Percentiles rank a stretch among this genome's conserved stretches.
These are phyloP conservation scores for Scedosporium boydii DNA, from an alignment of 2,329 filamentous ascomycete species.

Conservation along the genomic window DNA sequence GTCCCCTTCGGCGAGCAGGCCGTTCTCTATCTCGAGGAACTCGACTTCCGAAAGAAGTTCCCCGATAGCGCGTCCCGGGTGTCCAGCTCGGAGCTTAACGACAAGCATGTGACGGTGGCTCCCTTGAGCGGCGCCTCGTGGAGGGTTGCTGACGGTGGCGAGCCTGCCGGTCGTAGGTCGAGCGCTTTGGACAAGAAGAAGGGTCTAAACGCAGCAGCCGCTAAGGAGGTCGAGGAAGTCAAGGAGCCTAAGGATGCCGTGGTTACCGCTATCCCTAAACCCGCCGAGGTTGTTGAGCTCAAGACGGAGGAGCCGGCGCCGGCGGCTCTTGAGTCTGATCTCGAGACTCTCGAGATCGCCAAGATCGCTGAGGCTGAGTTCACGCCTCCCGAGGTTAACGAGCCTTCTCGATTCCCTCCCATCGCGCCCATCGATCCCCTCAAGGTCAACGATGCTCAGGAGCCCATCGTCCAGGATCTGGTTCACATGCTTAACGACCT, in stretches of 20 bases:
- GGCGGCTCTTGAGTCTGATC: constrained; percentile 13
- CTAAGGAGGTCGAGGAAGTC: constrained; percentile 21
- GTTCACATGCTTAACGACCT: constrained; percentile 95
- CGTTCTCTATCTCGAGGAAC: constrained; percentile 91
- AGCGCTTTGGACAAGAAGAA: constrained; percentile 39
- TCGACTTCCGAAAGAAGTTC: constrained; percentile 84
- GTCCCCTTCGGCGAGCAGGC: constrained; percentile 89
- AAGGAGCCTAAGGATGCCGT: constrained; percentile 15
- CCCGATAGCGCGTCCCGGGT: constrained; percentile 34
- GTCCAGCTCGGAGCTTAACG: constrained; percentile 42
- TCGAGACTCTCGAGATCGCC: constrained; percentile 20
- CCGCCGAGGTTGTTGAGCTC: constrained; percentile 15
- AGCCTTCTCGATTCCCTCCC: constrained; percentile 54
- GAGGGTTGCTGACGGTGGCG: constrained; percentile 56
- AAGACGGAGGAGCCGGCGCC: constrained; percentile 16
- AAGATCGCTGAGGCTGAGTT: constrained; percentile 20
- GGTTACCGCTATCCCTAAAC: constrained; percentile 5
- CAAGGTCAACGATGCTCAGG: constrained; percentile 62
- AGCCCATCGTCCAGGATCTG: constrained; percentile 84
- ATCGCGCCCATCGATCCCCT: constrained; percentile 69
- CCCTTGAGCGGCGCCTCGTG: constrained; percentile 79
- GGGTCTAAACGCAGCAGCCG: constrained; percentile 18
- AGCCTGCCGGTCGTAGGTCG: constrained; percentile 49
- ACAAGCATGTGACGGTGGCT: constrained; percentile 61
- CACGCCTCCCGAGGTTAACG: constrained; percentile 53